Percentiles rank a stretch among this genome's conserved stretches.
Evolutionary conservation across 495 filamentous ascomycete genomes (phyloP).

Genomic region (Aspergillus nanangensis): DNA sequence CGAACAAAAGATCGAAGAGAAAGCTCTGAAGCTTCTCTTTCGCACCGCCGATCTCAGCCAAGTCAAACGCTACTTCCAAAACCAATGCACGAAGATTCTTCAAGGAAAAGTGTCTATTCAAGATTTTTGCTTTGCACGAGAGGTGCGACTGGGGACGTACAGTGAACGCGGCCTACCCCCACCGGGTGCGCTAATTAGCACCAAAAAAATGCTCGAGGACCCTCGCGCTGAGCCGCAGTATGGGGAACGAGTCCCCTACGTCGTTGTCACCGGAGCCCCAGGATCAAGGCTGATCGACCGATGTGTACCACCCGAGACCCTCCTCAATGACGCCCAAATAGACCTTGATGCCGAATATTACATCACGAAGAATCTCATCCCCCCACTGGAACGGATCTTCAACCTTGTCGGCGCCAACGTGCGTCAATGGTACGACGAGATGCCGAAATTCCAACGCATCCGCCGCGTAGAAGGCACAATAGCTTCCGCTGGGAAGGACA

Average conservation of each 20-base stretch:
- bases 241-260: constrained; percentile 90
- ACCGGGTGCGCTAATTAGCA: constrained; percentile 82
- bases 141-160: constrained; percentile 89
- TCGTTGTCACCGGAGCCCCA: constrained; percentile 84
- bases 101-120: constrained; percentile 81
- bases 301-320: constrained; percentile 78
- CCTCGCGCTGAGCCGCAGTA: constrained; percentile 87
- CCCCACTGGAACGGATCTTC: constrained; percentile 93
- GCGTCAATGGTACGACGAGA: constrained; percentile 88
- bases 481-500: constrained; percentile 20
- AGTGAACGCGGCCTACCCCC: constrained; percentile 74
- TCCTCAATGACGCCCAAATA: constrained; percentile 71
- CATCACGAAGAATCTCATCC: constrained; percentile 91
- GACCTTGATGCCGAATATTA: constrained; percentile 96
- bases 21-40: constrained; percentile 84
- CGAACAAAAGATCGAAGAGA: constrained; percentile 97
- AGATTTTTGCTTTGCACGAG: constrained; percentile 91
- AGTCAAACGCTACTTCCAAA: constrained; percentile 88
- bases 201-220: constrained; percentile 80
- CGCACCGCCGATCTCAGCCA: constrained; percentile 82
- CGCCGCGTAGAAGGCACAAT: constrained; percentile 46
- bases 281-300: constrained; percentile 84
- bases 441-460: constrained; percentile 84
- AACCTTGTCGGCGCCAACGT: constrained; percentile 95
- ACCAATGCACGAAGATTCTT: constrained; percentile 92